A percentile compares a stretch with the other conserved stretches of the same genome.
phyloP scores from a whole-genome alignment of 768 basidiomycete species.

The Floccularia luteovirens region DNA sequence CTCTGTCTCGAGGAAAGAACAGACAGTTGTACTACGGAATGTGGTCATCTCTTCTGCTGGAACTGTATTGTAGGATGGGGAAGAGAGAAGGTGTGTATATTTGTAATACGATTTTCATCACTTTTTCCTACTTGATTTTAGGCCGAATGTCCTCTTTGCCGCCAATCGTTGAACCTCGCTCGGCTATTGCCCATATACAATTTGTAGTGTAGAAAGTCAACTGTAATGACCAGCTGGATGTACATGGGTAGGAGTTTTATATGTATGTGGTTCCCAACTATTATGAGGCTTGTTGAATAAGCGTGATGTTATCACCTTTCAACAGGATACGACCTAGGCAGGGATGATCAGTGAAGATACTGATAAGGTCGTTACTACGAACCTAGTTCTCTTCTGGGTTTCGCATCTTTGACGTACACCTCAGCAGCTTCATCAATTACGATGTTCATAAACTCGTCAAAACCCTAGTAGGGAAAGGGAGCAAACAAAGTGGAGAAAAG shows the following conservation, averaged over 20 bases:
- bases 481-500: too few relatives aligned
- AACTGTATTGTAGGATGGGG: slow-evolving; percentile 86
- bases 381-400: slow-evolving; percentile 84
- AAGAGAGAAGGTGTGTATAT: slow-evolving; percentile 61
- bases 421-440: slow-evolving; percentile 92
- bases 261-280: not conserved
- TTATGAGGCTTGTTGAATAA: slow-evolving; percentile 2
- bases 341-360: not conserved
- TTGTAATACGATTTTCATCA: not conserved
- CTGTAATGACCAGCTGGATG: not conserved
- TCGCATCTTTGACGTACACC: slow-evolving; percentile 84
- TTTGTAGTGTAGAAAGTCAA: slow-evolving; percentile 33
- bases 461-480: slow-evolving; percentile 72
- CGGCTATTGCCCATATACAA: slow-evolving; percentile 80
- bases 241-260: not conserved
- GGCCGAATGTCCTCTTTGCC: slow-evolving; percentile 85
- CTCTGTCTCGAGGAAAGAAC: slow-evolving; percentile 83
- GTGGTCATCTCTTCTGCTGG: slow-evolving; percentile 90
- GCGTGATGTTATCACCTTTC: slow-evolving; percentile 4
- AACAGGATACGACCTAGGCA: slow-evolving; percentile 1
- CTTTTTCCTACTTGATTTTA: slow-evolving; percentile 14
- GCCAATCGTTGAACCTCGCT: slow-evolving; percentile 64
- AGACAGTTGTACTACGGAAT: slow-evolving; percentile 77
- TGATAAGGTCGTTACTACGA: not conserved
- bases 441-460: slow-evolving; percentile 99